Percentiles rank a stretch among this genome's conserved stretches.
phyloP scores from a whole-genome alignment of 73 alveolate genomes.

The Paramecium sonneborni region DNA sequence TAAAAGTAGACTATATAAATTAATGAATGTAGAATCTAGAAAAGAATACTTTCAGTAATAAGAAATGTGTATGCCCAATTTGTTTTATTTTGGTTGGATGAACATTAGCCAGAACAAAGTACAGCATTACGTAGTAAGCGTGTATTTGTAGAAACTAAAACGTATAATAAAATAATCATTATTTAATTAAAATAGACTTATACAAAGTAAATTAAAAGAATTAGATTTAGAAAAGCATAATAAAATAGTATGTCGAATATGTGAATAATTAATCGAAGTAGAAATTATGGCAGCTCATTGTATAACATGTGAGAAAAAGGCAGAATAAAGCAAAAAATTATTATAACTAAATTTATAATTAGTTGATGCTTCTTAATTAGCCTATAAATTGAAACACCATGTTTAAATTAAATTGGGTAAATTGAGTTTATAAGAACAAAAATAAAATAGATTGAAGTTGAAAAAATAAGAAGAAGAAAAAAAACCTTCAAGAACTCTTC shows the following conservation, averaged over 20 bases:
- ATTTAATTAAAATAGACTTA: not conserved
- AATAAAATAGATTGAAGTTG: not conserved
- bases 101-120: conserved; percentile 16
- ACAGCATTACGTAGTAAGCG: conserved; percentile 13
- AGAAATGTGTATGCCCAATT: not conserved
- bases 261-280: conserved; percentile 39
- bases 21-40: not conserved
- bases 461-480: conserved; percentile 34
- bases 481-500: conserved; percentile 5
- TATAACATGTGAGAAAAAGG: conserved; percentile 33
- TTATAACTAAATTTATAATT: conserved; percentile 15
- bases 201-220: conserved; percentile 30
- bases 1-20: not conserved
- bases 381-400: not conserved
- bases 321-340: conserved; percentile 28
- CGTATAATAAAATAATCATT: conserved; percentile 27
- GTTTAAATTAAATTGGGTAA: conserved; percentile 7
- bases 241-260: conserved; percentile 30
- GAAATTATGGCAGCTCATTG: conserved; percentile 48
- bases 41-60: not conserved
- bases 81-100: not conserved
- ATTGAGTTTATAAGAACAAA: not conserved
- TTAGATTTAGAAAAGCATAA: not conserved
- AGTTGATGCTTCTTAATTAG: not conserved
- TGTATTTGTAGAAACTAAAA: not conserved